Evolutionary conservation across 2,329 filamentous ascomycete species (phyloP).

Genomic region (Trichophyton simii): DNA sequence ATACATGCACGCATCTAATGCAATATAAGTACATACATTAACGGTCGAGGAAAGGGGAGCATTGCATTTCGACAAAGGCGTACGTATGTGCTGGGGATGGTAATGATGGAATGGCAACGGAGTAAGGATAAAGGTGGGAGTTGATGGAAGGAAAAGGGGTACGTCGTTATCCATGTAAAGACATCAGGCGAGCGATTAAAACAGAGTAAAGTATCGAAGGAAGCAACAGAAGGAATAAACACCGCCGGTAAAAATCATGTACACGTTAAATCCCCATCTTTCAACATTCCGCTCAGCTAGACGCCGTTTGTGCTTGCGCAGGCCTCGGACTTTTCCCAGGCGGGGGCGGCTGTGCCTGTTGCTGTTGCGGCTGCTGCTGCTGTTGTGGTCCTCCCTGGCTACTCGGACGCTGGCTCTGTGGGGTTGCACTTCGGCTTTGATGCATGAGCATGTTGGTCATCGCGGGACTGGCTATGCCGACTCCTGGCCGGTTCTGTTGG

Average conservation of each 20-base stretch:
- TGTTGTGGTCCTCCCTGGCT: constrained; percentile 22
- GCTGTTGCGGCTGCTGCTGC: constrained; percentile 1
- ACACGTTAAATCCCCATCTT: not conserved
- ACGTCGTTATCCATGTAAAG: not conserved
- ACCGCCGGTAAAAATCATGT: not conserved
- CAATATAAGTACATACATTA: constrained; percentile 4
- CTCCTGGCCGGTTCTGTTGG: constrained; percentile 27
- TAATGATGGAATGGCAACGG: not conserved
- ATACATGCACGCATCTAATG: constrained; percentile 4
- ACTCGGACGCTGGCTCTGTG: constrained; percentile 35
- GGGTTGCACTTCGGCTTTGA: constrained; percentile 34
- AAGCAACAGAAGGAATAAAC: not conserved
- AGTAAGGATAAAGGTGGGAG: not conserved
- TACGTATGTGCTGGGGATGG: not conserved
- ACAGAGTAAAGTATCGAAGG: not conserved
- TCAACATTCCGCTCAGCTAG: constrained; percentile 17
- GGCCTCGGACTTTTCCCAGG: constrained; percentile 26
- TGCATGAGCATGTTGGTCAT: constrained; percentile 33
- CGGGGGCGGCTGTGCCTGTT: no score
- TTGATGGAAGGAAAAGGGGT: not conserved
- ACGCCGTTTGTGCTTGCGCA: constrained; percentile 30
- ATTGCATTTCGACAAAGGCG: not conserved
- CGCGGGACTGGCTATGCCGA: constrained; percentile 27
- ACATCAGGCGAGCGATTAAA: constrained; percentile 4
- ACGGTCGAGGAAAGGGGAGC: not conserved